Base-by-base conservation (phyloP, 1,284 basidiomycete genomes). In the Hortiboletus rubellus region DNA sequence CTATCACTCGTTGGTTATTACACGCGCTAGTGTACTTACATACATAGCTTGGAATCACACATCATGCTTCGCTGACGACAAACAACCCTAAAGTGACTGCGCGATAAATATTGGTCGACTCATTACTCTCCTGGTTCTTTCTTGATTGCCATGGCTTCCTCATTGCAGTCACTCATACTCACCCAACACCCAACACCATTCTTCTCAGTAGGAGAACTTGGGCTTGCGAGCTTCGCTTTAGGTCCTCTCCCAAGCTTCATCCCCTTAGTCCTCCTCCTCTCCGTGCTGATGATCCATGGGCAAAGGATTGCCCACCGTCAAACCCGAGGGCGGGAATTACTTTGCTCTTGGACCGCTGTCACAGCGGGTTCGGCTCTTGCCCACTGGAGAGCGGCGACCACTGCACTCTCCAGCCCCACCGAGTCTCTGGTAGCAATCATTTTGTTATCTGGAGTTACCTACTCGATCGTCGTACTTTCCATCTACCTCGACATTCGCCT, bases 381-480 rank as follows among this genome's bases (percentile, higher is more conserved):
- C 0, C 81, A 82, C 52, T 61, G 80, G 31, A 67, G 72, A 8
- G 77, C 86, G 1, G 81, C 85, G 1, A 52, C 79, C 5, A 65
- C 79, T 51, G 87, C 88, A 0, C 74, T 89, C 7, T 86, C 86
- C 0, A 82, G 78, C 3, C 68, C 80, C 0, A 65, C 71, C 3
- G 66, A 74, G 11, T 85, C 88, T 0, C 27, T 88, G 22, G 24
- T 72, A 5, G 75, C 80, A 0, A 70, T 89, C 3, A 54, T 71
- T 1, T 4, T 80, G 14, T 75, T 80, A n/a, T 83, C 85, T 2
- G 50, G 69, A 15, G 57, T 83, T 0, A 74, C 69, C 1, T 71
- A 74, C 46, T 41, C 31, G 5, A 43, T 60, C 17, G 77, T 80
- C 0, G 67, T 84, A 36, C 17, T 61, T 3, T 61, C 75, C 2